Evolutionary conservation across 164 flowering plant species (phyloP), one percentile per base, ranked within the genome.

Genomic region (Akebia trifoliata): DNA sequence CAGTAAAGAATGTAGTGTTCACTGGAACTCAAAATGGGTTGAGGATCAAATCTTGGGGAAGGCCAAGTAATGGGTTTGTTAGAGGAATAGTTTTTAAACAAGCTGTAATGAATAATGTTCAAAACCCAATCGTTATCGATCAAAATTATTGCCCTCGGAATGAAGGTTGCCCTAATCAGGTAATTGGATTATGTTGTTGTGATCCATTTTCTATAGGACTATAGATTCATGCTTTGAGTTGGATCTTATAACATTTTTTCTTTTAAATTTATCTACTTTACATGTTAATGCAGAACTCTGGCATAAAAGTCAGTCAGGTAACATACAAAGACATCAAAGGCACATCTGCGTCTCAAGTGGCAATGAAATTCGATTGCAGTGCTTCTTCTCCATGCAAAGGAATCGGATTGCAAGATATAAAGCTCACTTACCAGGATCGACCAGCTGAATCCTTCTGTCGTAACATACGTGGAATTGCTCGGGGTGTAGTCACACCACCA

Each of bases 1-100:
- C 68, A 1, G 59, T 77, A 0, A 61, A 61, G 21, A 65, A 34
- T 28, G 56, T 59, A 0, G 56, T 62, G 4, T 77, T 80, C 54
- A 69, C 57, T 4, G 73, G 70, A 15, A 63, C 81, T 0, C 43
- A 69, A 9, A 80, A 80, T 35, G 84, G 81, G 0, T 64, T 79
- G 4, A 61, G 84, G 43, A 76, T 79, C 4, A 79, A 79, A 30
- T 54, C 78, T 21, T 77, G 79, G 76, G 81, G 69, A 18, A 67
- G 77, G 30, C 52, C 72, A 1, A 76, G 74, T 69, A 64, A 55
- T 22, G 76, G 78, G 4, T 75, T 64, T 56, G 82, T 68, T 8
- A 63, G 12, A 40, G 65, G 64, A 26, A 49, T 73, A 2, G 15
- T 26, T 21, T 75, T 69, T 22, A 60, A 38, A 17, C 60, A 69